phyloP scores from a whole-genome alignment of 352 stramenopile species.

The Phytopythium montanum region DNA sequence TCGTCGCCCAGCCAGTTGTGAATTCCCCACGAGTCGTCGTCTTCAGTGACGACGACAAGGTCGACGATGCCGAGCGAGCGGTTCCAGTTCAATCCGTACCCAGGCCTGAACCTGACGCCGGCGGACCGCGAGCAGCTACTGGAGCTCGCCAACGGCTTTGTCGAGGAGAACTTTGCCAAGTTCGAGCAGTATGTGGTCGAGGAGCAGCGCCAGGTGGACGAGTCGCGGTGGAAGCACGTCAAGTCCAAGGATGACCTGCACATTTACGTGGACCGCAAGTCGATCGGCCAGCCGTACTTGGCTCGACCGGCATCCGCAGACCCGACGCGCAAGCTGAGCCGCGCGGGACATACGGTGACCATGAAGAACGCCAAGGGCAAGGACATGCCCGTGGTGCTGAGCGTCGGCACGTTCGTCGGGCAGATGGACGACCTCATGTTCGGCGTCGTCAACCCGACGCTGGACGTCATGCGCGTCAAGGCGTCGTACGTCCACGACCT shows the following conservation, averaged over 20 bases:
- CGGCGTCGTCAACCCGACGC: slow-evolving; percentile 25
- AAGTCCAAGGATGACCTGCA: slow-evolving; percentile 24
- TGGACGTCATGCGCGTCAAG: slow-evolving; percentile 36
- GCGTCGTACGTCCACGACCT: slow-evolving; percentile 42
- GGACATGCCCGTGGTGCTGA: slow-evolving; percentile 18
- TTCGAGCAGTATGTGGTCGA: slow-evolving; percentile 29
- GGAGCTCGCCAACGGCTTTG: slow-evolving; percentile 20
- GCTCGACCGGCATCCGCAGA: not conserved
- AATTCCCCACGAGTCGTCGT: slow-evolving; percentile 9
- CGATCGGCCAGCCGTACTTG: slow-evolving; percentile 5
- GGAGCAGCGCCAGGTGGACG: slow-evolving; percentile 27
- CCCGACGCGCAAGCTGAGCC: slow-evolving; percentile 1
- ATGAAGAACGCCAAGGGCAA: not conserved
- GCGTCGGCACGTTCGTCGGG: slow-evolving; percentile 22
- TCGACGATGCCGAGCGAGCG: slow-evolving; percentile 22
- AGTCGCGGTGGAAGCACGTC: slow-evolving; percentile 26
- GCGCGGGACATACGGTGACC: not conserved
- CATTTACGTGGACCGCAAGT: slow-evolving; percentile 21
- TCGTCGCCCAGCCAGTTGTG: slow-evolving; percentile 8
- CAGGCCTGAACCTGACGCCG: slow-evolving; percentile 18
- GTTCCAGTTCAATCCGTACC: slow-evolving; percentile 22
- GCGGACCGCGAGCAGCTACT: slow-evolving; percentile 20
- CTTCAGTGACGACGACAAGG: not conserved
- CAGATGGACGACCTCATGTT: slow-evolving; percentile 37
- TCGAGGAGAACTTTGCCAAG: slow-evolving; percentile 31